These are phyloP conservation scores for Carex kokanica DNA, from an alignment of 176 grass and related monocot genomes.

Conservation along the genomic window DNA sequence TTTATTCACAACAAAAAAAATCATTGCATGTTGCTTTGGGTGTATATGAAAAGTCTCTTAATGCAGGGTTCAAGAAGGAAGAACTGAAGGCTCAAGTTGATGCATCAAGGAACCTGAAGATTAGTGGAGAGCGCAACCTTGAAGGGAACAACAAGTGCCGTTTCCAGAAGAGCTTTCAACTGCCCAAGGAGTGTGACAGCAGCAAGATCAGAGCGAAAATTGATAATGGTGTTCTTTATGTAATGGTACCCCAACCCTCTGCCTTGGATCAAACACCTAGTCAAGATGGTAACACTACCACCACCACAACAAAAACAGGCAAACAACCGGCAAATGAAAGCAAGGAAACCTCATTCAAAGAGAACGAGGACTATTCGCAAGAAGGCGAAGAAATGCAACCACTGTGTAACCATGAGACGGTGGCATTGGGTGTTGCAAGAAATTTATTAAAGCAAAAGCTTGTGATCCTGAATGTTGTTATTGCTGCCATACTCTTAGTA, in stretches of 20 bases:
- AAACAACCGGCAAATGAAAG: neutral
- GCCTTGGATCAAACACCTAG: neutral
- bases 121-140: conserved; percentile 53
- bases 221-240: conserved; percentile 45
- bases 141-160: conserved; percentile 23
- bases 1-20: neutral
- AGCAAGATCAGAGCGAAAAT: conserved; percentile 47
- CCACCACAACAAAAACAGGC: neutral
- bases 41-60: neutral
- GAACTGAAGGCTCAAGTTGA: conserved; percentile 61
- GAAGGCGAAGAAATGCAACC: neutral
- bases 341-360: neutral
- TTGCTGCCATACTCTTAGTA: conserved; percentile 43
- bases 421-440: conserved; percentile 17
- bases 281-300: neutral
- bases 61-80: conserved; percentile 63
- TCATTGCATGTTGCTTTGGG: neutral
- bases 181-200: conserved; percentile 28
- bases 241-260: conserved; percentile 36
- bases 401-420: neutral
- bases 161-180: conserved; percentile 51
- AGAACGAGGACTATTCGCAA: neutral
- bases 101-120: conserved; percentile 28
- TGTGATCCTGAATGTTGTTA: conserved; percentile 43
- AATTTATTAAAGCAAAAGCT: conserved; percentile 35